These are phyloP conservation scores for Yamadazyma membranifaciens DNA, from an alignment of 1,139 yeast species.

Conservation along the genomic window DNA sequence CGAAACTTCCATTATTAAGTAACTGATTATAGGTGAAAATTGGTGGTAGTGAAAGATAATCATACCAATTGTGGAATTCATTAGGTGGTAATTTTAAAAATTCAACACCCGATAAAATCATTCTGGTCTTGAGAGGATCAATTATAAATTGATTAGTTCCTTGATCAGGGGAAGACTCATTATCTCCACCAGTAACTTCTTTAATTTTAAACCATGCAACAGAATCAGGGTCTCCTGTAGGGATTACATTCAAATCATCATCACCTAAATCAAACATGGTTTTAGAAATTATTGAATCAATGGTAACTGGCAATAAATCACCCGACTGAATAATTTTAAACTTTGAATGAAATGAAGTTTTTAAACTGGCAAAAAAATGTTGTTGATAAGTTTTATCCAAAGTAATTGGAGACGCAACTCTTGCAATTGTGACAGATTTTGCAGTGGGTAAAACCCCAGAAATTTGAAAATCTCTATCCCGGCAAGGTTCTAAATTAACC, in stretches of 20 bases:
- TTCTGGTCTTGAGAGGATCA: constrained; percentile 62
- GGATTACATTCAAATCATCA: constrained; percentile 36
- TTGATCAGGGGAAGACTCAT: constrained; percentile 12
- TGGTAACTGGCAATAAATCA: constrained; percentile 73
- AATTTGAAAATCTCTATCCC: constrained; percentile 18
- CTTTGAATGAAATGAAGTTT: constrained; percentile 57
- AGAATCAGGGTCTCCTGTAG: constrained; percentile 65
- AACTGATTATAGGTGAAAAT: constrained; percentile 30
- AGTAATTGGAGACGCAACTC: constrained; percentile 71
- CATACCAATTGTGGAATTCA: constrained; percentile 43
- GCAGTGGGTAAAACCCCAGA: constrained; percentile 34
- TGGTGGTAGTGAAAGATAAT: constrained; percentile 45
- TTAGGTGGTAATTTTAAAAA: constrained; percentile 38
- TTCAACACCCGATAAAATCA: constrained; percentile 66
- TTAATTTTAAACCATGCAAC: constrained; percentile 82
- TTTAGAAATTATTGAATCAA: constrained; percentile 69
- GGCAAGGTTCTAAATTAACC: constrained; percentile 26
- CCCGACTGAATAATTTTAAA: constrained; percentile 58
- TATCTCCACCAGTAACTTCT: constrained; percentile 34
- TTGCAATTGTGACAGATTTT: constrained; percentile 53
- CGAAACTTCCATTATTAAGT: constrained; percentile 28
- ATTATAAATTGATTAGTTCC: constrained; percentile 52
- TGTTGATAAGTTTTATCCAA: constrained; percentile 66
- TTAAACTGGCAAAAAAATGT: constrained; percentile 61
- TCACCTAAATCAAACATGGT: constrained; percentile 48